phyloP scores from a whole-genome alignment of 768 basidiomycete species.

The Mycena kentingensis region DNA sequence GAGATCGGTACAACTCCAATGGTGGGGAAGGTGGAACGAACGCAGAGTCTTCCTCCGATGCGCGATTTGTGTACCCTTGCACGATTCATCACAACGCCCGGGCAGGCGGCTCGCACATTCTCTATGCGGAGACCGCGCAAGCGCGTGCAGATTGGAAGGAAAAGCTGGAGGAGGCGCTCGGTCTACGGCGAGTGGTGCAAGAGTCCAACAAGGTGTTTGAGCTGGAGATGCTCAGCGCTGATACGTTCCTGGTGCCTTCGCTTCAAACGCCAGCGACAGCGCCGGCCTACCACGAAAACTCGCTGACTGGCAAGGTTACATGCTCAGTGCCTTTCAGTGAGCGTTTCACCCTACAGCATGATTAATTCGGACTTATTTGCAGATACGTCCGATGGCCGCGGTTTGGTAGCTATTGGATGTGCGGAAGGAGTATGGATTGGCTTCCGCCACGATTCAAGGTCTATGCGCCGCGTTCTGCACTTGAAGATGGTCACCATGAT shows the following conservation, averaged over 20 bases:
- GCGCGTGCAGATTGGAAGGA: conserved; percentile 85
- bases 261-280: conserved; percentile 47
- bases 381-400: conserved; percentile 86
- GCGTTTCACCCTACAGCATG: conserved; percentile 35
- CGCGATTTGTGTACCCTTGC: conserved; percentile 82
- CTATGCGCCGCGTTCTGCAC: conserved; percentile 91
- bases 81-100: conserved; percentile 89
- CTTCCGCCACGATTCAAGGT: conserved; percentile 84
- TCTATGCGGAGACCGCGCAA: conserved; percentile 83
- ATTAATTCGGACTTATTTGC: conserved; percentile 6
- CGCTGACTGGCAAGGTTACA: conserved; percentile 83
- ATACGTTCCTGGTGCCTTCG: conserved; percentile 83
- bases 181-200: conserved; percentile 80
- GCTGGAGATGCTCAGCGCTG: conserved; percentile 83
- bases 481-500: conserved; percentile 93
- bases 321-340: conserved; percentile 92
- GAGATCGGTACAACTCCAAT: conserved; percentile 37
- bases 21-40: conserved; percentile 28
- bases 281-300: conserved; percentile 69
- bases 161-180: conserved; percentile 87
- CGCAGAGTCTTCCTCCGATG: conserved; percentile 54
- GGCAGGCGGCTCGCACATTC: conserved; percentile 79
- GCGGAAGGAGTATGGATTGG: conserved; percentile 98
- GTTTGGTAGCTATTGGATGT: conserved; percentile 90
- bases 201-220: conserved; percentile 96